These are phyloP conservation scores for Symmetrospora coprosmae DNA, from an alignment of 768 basidiomycete genomes.

Conservation along the genomic window DNA sequence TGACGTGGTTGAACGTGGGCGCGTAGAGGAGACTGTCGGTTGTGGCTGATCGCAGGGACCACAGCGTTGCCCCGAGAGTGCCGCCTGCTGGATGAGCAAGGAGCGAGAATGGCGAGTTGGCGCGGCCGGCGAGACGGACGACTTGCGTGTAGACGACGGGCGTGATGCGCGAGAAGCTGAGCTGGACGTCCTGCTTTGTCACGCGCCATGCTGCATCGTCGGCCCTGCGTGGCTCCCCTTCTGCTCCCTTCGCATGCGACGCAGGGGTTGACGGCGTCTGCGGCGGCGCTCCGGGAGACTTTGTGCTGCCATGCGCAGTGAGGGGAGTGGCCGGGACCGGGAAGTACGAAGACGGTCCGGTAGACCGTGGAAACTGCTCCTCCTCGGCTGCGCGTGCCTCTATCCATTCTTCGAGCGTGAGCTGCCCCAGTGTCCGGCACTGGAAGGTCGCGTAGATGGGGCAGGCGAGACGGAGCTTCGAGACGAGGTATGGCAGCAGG, in stretches of 20 bases:
- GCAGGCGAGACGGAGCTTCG: slow-evolving; percentile 65
- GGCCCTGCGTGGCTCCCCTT: neutral
- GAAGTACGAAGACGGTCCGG: too few species aligned
- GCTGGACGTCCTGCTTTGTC: slow-evolving; percentile 69
- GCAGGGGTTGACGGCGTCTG: too few species aligned
- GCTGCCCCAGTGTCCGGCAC: slow-evolving; percentile 85
- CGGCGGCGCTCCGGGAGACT: too few species aligned
- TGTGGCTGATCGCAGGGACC: slow-evolving; percentile 96
- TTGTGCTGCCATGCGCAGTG: too few species aligned
- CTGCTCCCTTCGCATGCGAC: too few species aligned
- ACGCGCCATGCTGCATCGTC: slow-evolving; percentile 37
- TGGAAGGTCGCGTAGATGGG: slow-evolving; percentile 89
- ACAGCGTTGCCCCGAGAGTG: slow-evolving; percentile 88
- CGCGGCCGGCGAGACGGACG: slow-evolving; percentile 70
- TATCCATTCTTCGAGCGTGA: slow-evolving; percentile 75
- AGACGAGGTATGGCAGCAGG: slow-evolving; percentile 79
- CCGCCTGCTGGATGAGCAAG: slow-evolving; percentile 92
- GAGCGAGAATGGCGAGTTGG: slow-evolving; percentile 76
- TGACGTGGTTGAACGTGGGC: slow-evolving; percentile 88
- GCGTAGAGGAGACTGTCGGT: slow-evolving; percentile 83
- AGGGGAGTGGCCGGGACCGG: too few species aligned
- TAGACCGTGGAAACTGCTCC: too few species aligned
- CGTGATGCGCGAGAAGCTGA: slow-evolving; percentile 81
- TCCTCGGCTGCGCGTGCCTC: slow-evolving; percentile 48
- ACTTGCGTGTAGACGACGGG: slow-evolving; percentile 90